Percentiles rank a stretch among this genome's conserved stretches.
phyloP scores from a whole-genome alignment of 1,284 basidiomycete species.

The Heterobasidion annosum region DNA sequence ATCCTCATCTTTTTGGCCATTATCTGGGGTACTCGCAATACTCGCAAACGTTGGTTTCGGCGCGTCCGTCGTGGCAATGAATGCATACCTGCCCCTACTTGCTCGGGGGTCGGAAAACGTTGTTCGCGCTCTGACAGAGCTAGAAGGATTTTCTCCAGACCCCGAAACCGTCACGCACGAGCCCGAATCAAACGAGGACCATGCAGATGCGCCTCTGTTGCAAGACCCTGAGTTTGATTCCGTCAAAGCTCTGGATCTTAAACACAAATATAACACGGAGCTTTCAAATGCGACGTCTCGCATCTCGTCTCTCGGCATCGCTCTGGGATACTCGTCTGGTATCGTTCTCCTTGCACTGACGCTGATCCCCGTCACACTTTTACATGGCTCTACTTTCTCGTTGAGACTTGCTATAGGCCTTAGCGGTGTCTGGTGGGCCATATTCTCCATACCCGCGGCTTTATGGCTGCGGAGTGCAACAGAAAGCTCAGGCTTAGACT shows the following conservation, averaged over 20 bases:
- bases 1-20: conserved; percentile 53
- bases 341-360: conserved; percentile 64
- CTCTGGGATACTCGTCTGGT: conserved; percentile 74
- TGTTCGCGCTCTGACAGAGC: conserved; percentile 21
- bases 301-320: conserved; percentile 78
- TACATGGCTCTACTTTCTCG: conserved; percentile 64
- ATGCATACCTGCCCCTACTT: conserved; percentile 77
- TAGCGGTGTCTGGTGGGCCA: conserved; percentile 80
- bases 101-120: conserved; percentile 62
- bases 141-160: conserved; percentile 9
- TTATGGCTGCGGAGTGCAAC: conserved; percentile 52
- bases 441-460: conserved; percentile 70
- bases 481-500: conserved; percentile 10
- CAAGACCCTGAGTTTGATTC: not conserved
- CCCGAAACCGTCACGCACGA: conserved; percentile 12
- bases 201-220: conserved; percentile 4
- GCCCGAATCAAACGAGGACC: conserved; percentile 7
- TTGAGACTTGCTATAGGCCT: conserved; percentile 73
- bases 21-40: conserved; percentile 57
- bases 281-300: conserved; percentile 67
- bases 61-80: conserved; percentile 79
- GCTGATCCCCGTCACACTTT: conserved; percentile 59
- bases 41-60: conserved; percentile 79
- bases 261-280: conserved; percentile 34
- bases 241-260: conserved; percentile 8